Evolutionary conservation across 441 rosid genomes (phyloP), one percentile per base, ranked within the genome.

Genomic region (Brassica hybrid): DNA sequence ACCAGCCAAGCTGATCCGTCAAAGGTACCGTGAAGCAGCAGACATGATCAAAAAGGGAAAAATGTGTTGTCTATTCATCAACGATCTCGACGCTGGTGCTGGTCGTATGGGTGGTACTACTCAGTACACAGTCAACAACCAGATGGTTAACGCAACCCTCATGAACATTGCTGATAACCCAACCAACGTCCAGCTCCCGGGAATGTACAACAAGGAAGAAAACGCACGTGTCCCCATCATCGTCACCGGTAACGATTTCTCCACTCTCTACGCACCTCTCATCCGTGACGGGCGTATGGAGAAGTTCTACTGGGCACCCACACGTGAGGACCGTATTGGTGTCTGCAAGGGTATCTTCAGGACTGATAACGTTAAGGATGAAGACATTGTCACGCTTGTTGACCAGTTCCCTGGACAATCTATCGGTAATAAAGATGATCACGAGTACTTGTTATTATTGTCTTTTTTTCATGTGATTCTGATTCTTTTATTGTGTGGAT

Each of bases 291-390:
- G 97, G 23, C 96, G 98, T 76, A 94, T 93, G 97, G 97, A 91
- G 90, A 94, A 94, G 71, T 93, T 93, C 92, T 95, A 95, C 84
- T 95, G 98, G 99, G 98, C 99, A 2, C 99, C 99, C 0, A 93
- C 92, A 18, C 88, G 98, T 67, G 99, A 95, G 0, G 99, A 95
- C 81, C 85, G 99, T 21, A 87, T 95, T 61, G 99, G 99, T 62
- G 98, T 95, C 80, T 90, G 98, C 87, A 72, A 12, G 2, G 99
- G 98, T 34, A 95, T 95, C 58, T 95, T 95, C 88, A 85, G 77
- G 87, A 86, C 69, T 4, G 98, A 93, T 76, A 82, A 85, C 3
- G 71, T 95, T 61, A 66, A 84, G 0, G 50, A n/a, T 0, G 87
- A 86, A 0, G 98, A 85, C 79, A 65, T 95, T 56, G 88, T 90